These are phyloP conservation scores for Talaromyces stipitatus DNA, from an alignment of 495 filamentous ascomycete genomes.

Conservation along the genomic window DNA sequence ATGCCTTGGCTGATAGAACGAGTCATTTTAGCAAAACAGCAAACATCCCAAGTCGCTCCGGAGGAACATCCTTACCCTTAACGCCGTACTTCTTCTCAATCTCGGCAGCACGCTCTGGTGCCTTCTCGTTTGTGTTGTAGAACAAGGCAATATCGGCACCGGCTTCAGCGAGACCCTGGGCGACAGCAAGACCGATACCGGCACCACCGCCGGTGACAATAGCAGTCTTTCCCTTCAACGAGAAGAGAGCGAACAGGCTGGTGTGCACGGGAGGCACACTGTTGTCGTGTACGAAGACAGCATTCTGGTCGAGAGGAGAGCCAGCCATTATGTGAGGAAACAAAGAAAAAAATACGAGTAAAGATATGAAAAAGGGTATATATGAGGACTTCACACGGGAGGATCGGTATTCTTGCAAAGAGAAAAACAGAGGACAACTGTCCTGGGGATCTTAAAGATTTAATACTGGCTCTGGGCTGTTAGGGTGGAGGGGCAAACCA, in stretches of 20 bases:
- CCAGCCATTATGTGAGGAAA: constrained; percentile 22
- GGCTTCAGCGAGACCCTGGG: constrained; percentile 70
- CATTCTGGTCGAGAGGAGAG: constrained; percentile 30
- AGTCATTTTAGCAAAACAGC: background rate
- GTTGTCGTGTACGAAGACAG: constrained; percentile 52
- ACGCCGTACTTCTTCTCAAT: constrained; percentile 74
- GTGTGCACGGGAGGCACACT: constrained; percentile 51
- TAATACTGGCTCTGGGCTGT: background rate
- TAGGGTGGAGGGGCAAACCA: background rate
- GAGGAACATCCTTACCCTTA: constrained; percentile 45
- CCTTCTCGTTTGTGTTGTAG: constrained; percentile 74
- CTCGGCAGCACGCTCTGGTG: constrained; percentile 58
- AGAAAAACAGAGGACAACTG: background rate
- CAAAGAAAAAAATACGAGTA: background rate
- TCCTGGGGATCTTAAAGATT: background rate
- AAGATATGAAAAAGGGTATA: background rate
- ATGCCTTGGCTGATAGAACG: constrained; percentile 56
- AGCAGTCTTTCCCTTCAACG: constrained; percentile 73
- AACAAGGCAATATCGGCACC: constrained; percentile 85
- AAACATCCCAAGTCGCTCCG: background rate
- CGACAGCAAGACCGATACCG: constrained; percentile 73
- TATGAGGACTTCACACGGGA: background rate
- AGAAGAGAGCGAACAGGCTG: constrained; percentile 71
- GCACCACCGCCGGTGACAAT: constrained; percentile 76
- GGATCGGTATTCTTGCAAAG: background rate